Conservation (phyloP, 495 filamentous ascomycete genomes). For the Hypoxylon perforatum region DNA sequence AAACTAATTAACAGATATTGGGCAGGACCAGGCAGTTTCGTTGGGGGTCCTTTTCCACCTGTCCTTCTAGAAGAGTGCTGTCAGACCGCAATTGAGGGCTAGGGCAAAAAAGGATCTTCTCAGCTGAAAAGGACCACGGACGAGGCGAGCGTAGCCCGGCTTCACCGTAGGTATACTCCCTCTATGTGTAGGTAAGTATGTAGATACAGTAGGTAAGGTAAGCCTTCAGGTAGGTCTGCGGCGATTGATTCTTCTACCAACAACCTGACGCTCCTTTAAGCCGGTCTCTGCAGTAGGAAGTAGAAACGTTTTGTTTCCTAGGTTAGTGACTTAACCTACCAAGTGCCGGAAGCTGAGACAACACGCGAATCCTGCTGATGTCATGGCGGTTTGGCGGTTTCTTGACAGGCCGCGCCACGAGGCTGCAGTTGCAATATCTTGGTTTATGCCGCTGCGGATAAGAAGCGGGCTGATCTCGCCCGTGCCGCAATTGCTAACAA, state of each 20-base stretch:
- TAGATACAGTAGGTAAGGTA: too few relatives aligned
- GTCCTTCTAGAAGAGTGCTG: constrained; percentile 27
- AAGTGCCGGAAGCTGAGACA: constrained; percentile 34
- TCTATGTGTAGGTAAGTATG: neutral
- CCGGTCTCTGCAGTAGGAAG: neutral
- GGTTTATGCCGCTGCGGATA: constrained; percentile 39
- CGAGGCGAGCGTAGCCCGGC: constrained; percentile 20
- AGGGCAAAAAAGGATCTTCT: constrained; percentile 8
- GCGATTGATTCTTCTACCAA: neutral
- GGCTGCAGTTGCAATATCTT: constrained; percentile 36
- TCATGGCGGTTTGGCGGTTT: constrained; percentile 11
- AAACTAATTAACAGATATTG: constrained; percentile 26
- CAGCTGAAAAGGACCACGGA: constrained; percentile 28
- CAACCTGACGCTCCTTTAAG: neutral
- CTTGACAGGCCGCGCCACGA: constrained; percentile 13
- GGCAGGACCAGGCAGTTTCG: constrained; percentile 7
- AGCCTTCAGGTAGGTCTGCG: constrained; percentile 9
- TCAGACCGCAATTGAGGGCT: neutral
- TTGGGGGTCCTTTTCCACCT: constrained; percentile 10
- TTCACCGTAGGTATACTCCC: neutral
- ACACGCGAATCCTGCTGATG: constrained; percentile 26
- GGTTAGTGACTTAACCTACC: neutral
- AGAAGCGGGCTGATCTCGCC: neutral
- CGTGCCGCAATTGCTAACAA: constrained; percentile 1
- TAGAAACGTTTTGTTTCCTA: neutral